Evolutionary conservation across 768 basidiomycete species (phyloP), one percentile per base, ranked within the genome.

Genomic region (Dendrothele bispora): DNA sequence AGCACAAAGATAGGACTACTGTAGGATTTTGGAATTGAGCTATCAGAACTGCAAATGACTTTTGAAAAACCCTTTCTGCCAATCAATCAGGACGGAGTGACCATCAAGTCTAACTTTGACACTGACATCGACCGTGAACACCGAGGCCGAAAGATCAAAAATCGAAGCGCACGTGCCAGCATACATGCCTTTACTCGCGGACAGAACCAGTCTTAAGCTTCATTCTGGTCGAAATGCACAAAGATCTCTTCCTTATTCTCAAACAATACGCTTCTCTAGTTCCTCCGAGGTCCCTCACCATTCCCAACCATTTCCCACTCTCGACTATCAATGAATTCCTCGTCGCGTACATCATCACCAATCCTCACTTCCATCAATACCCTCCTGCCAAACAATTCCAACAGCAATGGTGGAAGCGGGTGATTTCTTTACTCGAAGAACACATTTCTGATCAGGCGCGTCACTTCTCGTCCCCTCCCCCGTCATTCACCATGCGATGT

Each of bases 391-490:
- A 55, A 15, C 71, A 78, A 53, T 88, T 85, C 53, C 86, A 86
- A 51, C 67, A 67, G 39, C 50, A 60, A 2, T 91, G 89, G 59
- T 91, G 87, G 87, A 91, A 90, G 64, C 84, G 83, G 79, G 71
- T 69, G 1, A 76, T 90, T 17, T 57, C 61, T 18, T 60, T 70
- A 29, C 66, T 91, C 29, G 88, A 89, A 62, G 56, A 20, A n/a
- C 17, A 27, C 55, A 11, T 46, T 75, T 50, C 46, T 17, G 63
- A 69, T n/a, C 77, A 84, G 73, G 83, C 74, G 72, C 55, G 74
- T 66, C 41, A 25, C 4, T 15, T 17, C 38, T 48, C 27, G 30
- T 42, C 15, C 12, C 18, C 26, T 27, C 30, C 11, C n/a, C n/a
- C n/a, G n/a, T n/a, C n/a, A 25, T 17, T 15, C 11, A 28, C 46